Evolutionary conservation across 139 green algal genomes (phyloP), one percentile per base, ranked within the genome.

Genomic region (Choricystis sp.): DNA sequence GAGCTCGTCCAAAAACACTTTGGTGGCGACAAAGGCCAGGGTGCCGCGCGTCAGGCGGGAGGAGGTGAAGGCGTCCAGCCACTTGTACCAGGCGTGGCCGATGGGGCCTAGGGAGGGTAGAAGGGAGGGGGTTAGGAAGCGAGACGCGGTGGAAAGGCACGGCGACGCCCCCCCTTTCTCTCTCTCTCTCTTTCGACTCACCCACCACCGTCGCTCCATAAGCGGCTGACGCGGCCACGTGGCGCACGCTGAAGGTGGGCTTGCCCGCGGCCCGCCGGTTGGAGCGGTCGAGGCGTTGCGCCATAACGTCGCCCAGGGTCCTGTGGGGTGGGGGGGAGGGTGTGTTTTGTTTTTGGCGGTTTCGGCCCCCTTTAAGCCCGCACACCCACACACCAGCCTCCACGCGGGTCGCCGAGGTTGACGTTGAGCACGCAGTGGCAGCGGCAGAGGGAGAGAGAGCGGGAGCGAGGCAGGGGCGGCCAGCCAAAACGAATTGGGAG

Each of bases 71-170:
- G 26, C n/a, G 58, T 62, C 58, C 58, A 62, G 24, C 3, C 23
- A 27, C 25, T n/a, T 24, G 26, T 62, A 62, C 58, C 58, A 62
- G 58, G 29, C 27, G n/a, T 62, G 58, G 58, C 58, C 58, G 58
- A 62, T 21, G 16, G 58, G 58, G 27, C 26, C 58, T n/a, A n/a
- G n/a, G n/a, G n/a, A n/a, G n/a, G n/a, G n/a, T n/a, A n/a, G n/a
- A n/a, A n/a, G n/a, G n/a, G n/a, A n/a, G n/a, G n/a, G n/a, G n/a
- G n/a, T n/a, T n/a, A n/a, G n/a, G n/a, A n/a, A n/a, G n/a, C n/a
- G n/a, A n/a, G n/a, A n/a, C n/a, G n/a, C n/a, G n/a, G n/a, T n/a
- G n/a, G n/a, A n/a, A n/a, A n/a, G n/a, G n/a, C n/a, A n/a, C n/a
- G n/a, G n/a, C n/a, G n/a, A n/a, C n/a, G n/a, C n/a, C n/a, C n/a